A percentile compares a stretch with the other conserved stretches of the same genome.
Conservation (phyloP, 768 basidiomycete species). For the Termitomyces sp. region DNA sequence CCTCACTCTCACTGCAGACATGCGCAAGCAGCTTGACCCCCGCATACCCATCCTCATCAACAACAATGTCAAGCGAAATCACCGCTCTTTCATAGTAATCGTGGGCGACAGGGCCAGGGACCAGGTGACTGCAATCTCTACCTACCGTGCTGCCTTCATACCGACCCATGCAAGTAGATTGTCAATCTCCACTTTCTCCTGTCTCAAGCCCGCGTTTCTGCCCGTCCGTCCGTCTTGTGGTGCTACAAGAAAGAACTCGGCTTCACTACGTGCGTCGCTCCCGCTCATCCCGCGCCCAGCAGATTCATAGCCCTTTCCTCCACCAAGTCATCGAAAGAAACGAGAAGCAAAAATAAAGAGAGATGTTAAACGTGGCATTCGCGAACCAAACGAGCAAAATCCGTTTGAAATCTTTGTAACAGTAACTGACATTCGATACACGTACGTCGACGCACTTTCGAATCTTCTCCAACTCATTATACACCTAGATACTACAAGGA, state of each 20-base stretch:
- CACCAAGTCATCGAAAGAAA: conserved; percentile 84
- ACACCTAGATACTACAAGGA: conserved; percentile 13
- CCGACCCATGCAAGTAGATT: conserved; percentile 38
- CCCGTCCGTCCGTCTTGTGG: conserved; percentile 91
- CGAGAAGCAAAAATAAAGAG: conserved; percentile 95
- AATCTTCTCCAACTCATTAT: neutral
- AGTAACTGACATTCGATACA: conserved; percentile 98
- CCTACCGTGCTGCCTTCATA: neutral
- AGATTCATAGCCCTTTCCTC: neutral
- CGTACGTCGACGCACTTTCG: conserved; percentile 41
- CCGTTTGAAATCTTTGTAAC: conserved; percentile 98
- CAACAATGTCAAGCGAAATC: conserved; percentile 90
- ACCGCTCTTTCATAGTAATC: conserved; percentile 92
- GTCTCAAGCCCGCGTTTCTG: conserved; percentile 85
- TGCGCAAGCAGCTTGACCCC: conserved; percentile 88
- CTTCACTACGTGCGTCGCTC: conserved; percentile 77
- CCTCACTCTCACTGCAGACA: conserved; percentile 18
- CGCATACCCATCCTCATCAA: conserved; percentile 89
- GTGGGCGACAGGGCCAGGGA: conserved; percentile 93
- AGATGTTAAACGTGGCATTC: conserved; percentile 89
- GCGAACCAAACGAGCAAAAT: conserved; percentile 92
- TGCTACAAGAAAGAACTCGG: conserved; percentile 99
- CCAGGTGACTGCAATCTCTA: conserved; percentile 50
- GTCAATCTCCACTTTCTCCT: conserved; percentile 95
- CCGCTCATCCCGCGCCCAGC: neutral